Base-by-base conservation (phyloP, 2,329 filamentous ascomycete species). In the Cercospora janseana region DNA sequence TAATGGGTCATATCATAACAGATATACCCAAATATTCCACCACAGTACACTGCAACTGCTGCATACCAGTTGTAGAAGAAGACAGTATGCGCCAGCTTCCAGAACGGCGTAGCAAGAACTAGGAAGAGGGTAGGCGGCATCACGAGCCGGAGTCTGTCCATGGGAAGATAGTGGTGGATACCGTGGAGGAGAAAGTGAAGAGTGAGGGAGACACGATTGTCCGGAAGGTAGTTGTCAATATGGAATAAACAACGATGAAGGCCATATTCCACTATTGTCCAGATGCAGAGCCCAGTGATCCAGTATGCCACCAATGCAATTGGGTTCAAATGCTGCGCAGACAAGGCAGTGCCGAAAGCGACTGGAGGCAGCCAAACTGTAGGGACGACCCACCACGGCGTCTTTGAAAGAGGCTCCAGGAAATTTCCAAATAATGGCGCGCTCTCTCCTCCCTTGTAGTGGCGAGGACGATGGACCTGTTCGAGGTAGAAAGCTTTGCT, bases 1-100 rank as follows among this genome's bases (percentile, higher is more conserved):
- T 97, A 98, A 71, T 98, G 93, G 1, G 93, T 98, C 75, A 96
- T 66, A 69, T 98, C 93, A 74, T 98, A 98, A 77, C 87, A 90
- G 56, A 96, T 80, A 69, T 98, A 98, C 50, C 93, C 93, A 63
- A 95, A 95, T 57, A 98, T 84, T 55, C 91, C 93, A 42, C 93
- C 93, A 63, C 85, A 92, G 75, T 80, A 98, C 3, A 89, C 85
- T 16, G 84, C 81, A 0, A 84, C 81, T 4, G 83, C 93, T 7
- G 85, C 80, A 69, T 87, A 79, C 91, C 91, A 97, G 70, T 92
- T 81, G 73, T 84, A 91, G 68, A 75, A 86, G 69, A 98, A 89
- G 47, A 97, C 66, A 2, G 77, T 61, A 61, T 96, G 92, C 0
- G 93, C 88, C 43, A 98, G 76, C 69, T 88, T 88, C 86, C 88